Percentiles rank a stretch among this genome's conserved stretches.
Conservation (phyloP, 192 early-diverging fungal genomes). For the Lobosporangium transversale region DNA sequence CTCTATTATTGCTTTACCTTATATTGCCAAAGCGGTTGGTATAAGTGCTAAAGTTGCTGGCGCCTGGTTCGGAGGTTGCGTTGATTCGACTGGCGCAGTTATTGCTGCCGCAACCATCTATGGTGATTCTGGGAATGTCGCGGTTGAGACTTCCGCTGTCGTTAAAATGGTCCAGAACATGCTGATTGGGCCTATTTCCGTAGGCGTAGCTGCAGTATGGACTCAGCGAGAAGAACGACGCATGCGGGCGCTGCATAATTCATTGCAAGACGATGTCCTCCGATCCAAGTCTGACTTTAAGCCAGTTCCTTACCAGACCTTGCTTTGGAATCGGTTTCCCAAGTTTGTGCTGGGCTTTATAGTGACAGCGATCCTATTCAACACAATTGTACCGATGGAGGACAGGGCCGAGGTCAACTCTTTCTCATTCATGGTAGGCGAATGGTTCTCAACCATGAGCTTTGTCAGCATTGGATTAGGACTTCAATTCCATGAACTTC, state of each 20-base stretch:
- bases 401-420: constrained; percentile 50
- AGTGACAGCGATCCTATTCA: constrained; percentile 61
- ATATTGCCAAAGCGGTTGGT: constrained; percentile 56
- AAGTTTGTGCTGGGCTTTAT: constrained; percentile 67
- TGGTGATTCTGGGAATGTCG: constrained; percentile 53
- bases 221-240: constrained; percentile 52
- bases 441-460: constrained; percentile 65
- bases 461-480: constrained; percentile 65
- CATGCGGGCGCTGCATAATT: constrained; percentile 19
- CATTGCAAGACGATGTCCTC: constrained; percentile 28
- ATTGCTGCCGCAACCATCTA: constrained; percentile 66
- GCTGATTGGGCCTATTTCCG: constrained; percentile 62
- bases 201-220: constrained; percentile 62
- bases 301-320: constrained; percentile 30
- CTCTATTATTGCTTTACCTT: constrained; percentile 63
- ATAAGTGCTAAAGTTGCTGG: constrained; percentile 58
- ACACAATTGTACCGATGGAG: constrained; percentile 53
- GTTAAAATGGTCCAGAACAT: constrained; percentile 70
- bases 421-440: constrained; percentile 62
- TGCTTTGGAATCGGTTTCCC: constrained; percentile 63
- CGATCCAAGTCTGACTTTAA: constrained; percentile 37
- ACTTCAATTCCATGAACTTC: constrained; percentile 58
- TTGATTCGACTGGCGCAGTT: constrained; percentile 66
- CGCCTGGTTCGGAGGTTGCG: constrained; percentile 67
- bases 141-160: constrained; percentile 62